phyloP scores from a whole-genome alignment of 2,329 filamentous ascomycete species.

The Seiridium unicorne region DNA sequence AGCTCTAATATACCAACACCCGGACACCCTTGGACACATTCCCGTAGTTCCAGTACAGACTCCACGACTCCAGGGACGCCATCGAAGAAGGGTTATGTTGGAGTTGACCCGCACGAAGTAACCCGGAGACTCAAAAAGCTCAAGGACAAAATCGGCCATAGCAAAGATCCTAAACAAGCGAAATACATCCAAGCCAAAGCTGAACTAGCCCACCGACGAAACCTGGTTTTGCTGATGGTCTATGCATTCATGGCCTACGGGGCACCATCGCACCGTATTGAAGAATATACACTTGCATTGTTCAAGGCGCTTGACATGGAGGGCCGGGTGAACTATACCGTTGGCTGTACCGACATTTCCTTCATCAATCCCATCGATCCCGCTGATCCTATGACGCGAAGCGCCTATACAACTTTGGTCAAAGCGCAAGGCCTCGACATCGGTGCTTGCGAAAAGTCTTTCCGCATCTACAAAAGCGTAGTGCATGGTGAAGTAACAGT shows the following conservation, averaged over 20 bases:
- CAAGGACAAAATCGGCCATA: slow-evolving; percentile 5
- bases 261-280: slow-evolving; percentile 13
- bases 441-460: slow-evolving; percentile 12
- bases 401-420: slow-evolving; percentile 14
- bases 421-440: slow-evolving; percentile 15
- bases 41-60: neutral
- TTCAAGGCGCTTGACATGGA: slow-evolving; percentile 15
- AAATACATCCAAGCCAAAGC: slow-evolving; percentile 12
- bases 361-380: slow-evolving; percentile 9
- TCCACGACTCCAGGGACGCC: slow-evolving; percentile 7
- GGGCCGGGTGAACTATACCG: slow-evolving; percentile 15
- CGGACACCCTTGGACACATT: neutral
- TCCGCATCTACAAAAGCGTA: slow-evolving; percentile 15
- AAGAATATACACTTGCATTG: slow-evolving; percentile 12
- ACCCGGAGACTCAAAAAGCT: slow-evolving; percentile 9
- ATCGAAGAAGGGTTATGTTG: slow-evolving; percentile 8
- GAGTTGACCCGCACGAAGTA: slow-evolving; percentile 12
- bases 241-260: slow-evolving; percentile 13
- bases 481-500: slow-evolving; percentile 11
- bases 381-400: slow-evolving; percentile 11
- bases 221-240: slow-evolving; percentile 13
- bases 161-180: slow-evolving; percentile 8
- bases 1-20: slow-evolving; percentile 1
- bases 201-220: slow-evolving; percentile 12
- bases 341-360: slow-evolving; percentile 14